Evolutionary conservation across 2,329 filamentous ascomycete genomes (phyloP).

Genomic region (Atkinsonella hypoxylon): DNA sequence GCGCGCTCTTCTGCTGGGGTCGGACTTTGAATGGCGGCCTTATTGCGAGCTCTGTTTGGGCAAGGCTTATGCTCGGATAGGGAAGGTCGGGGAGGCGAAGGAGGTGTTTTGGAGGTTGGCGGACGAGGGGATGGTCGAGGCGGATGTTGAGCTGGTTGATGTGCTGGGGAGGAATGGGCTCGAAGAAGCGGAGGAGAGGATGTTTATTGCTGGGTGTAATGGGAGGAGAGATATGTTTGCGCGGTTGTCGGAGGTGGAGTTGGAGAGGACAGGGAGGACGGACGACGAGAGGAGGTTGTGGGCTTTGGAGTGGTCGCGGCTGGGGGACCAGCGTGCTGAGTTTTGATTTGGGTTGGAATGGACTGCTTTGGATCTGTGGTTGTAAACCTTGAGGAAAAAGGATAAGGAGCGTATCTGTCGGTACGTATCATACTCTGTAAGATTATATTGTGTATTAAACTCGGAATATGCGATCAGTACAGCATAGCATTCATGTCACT

Average conservation of each 20-base stretch:
- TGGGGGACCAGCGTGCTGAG: conserved; percentile 15
- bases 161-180: conserved; percentile 13
- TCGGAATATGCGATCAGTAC: too few species aligned
- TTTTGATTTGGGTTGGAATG: conserved; percentile 8
- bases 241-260: conserved; percentile 18
- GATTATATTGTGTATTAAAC: too few species aligned
- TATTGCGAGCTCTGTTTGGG: conserved; percentile 17
- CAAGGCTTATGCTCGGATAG: conserved; percentile 13
- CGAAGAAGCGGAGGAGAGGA: conserved; percentile 13
- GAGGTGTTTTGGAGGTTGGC: conserved; percentile 13
- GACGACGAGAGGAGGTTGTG: conserved; percentile 15
- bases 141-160: conserved; percentile 16
- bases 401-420: too few species aligned
- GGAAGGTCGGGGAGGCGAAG: conserved; percentile 13
- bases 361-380: background rate
- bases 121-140: conserved; percentile 13
- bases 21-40: conserved; percentile 16
- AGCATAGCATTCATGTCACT: background rate
- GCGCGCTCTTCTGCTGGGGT: conserved; percentile 13
- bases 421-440: too few species aligned
- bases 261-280: conserved; percentile 11
- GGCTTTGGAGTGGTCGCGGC: conserved; percentile 23
- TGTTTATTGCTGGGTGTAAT: conserved; percentile 16
- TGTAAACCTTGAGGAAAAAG: too few species aligned
- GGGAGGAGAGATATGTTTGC: conserved; percentile 16